Percentiles rank a stretch among this genome's conserved stretches.
Evolutionary conservation across 2,329 filamentous ascomycete genomes (phyloP).

Genomic region (Sporothrix brasiliensis): DNA sequence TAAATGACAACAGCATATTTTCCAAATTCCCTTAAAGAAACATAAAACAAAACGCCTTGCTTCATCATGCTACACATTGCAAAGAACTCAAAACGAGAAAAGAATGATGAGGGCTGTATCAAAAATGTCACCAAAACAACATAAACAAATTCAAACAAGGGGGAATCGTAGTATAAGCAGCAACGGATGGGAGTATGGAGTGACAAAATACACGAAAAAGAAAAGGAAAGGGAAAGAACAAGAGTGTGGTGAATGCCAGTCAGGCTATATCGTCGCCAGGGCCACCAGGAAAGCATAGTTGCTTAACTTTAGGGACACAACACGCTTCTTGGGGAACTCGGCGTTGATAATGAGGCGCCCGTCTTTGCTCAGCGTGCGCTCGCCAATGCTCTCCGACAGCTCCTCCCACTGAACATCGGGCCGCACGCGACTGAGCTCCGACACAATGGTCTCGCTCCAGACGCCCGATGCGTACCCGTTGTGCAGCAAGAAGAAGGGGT

Average conservation of each 20-base stretch:
- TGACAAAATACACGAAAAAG: not conserved
- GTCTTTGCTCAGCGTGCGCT: slow-evolving; percentile 61
- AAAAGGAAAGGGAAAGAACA: not conserved
- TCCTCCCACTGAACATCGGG: slow-evolving; percentile 63
- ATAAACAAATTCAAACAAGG: not conserved
- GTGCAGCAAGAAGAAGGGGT: slow-evolving; percentile 70
- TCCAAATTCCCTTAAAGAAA: not conserved
- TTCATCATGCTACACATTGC: slow-evolving; percentile 17
- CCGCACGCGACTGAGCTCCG: slow-evolving; percentile 60
- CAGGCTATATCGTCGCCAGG: slow-evolving; percentile 30
- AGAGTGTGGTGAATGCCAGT: slow-evolving; percentile 16
- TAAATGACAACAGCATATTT: not conserved
- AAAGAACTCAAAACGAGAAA: not conserved
- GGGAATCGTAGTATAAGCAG: slow-evolving; percentile 23
- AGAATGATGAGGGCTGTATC: not conserved
- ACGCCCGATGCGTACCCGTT: slow-evolving; percentile 66
- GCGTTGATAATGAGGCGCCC: slow-evolving; percentile 60
- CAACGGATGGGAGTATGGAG: slow-evolving; percentile 20
- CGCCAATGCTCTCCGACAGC: slow-evolving; percentile 65
- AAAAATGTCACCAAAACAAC: slow-evolving; percentile 4
- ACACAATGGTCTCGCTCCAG: slow-evolving; percentile 70
- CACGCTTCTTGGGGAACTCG: slow-evolving; percentile 56
- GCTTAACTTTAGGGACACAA: slow-evolving; percentile 59
- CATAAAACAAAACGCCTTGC: slow-evolving; percentile 19
- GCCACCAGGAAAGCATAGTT: slow-evolving; percentile 58